Percentiles rank a stretch among this genome's conserved stretches.
Conservation (phyloP, 2,329 filamentous ascomycete species). For the Zasmidium cellare region DNA sequence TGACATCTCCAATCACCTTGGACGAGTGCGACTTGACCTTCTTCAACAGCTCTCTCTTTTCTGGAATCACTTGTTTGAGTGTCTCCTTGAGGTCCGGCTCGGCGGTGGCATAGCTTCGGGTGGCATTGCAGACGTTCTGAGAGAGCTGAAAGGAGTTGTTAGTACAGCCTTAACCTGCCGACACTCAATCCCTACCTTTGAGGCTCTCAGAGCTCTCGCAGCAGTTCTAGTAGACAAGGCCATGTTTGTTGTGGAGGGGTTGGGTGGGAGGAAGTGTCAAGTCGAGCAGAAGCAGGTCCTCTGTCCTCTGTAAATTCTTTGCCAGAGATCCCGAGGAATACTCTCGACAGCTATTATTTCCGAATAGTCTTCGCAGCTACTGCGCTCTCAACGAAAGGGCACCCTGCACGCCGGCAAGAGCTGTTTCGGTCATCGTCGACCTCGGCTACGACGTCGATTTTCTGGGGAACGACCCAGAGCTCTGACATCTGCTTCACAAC, state of each 20-base stretch:
- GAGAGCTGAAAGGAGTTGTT: conserved; percentile 24
- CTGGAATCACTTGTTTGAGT: conserved; percentile 80
- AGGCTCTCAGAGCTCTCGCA: conserved; percentile 61
- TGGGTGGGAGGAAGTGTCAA: not conserved
- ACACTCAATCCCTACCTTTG: conserved; percentile 57
- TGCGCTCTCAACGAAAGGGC: not conserved
- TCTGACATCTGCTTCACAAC: not conserved
- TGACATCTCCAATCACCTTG: conserved; percentile 87
- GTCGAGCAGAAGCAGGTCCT: not conserved
- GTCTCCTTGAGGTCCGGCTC: conserved; percentile 90
- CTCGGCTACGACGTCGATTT: not conserved
- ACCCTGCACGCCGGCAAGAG: not conserved
- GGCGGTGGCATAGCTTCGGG: conserved; percentile 67
- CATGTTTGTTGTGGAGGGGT: conserved; percentile 46
- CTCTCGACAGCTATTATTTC: conserved; percentile 2
- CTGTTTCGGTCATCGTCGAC: not conserved
- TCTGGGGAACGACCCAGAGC: not conserved
- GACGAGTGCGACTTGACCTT: conserved; percentile 83
- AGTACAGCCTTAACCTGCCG: not conserved
- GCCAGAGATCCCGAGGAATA: not conserved
- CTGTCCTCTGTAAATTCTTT: not conserved
- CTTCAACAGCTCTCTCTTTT: conserved; percentile 89
- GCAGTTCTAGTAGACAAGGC: conserved; percentile 64
- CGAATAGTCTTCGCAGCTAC: conserved; percentile 5
- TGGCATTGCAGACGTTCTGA: conserved; percentile 23